Base-by-base conservation (phyloP, 805 yeast genomes). In the Kodamaea kaohsiungensis region DNA sequence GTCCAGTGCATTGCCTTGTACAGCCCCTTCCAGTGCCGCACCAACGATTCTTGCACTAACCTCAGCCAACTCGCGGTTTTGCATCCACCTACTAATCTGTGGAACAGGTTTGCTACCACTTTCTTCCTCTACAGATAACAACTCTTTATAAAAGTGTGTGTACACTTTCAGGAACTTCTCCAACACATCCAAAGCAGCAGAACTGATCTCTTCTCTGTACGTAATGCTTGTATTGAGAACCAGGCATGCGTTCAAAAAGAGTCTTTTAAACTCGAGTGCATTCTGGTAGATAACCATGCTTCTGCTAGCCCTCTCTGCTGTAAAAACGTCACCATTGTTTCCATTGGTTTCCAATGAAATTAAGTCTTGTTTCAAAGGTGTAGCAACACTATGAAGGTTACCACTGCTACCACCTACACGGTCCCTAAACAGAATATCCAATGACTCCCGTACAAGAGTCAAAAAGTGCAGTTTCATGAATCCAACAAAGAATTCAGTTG, bases 381-480 rank as follows among this genome's bases (percentile, higher is more conserved):
- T 15, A 7, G 50, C 47, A 1, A 46, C 53, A 16, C 47, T 39
- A 38, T 52, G 43, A 19, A 17, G 45, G 19, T 22, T 49, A 9
- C 50, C 53, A 35, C 46, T 52, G 2, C 46, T 48, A 12, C 59
- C 60, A 2, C 69, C 73, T 53, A 74, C 65, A 38, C 63, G 61
- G 16, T 75, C 78, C 8, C 78, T 78, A 62, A 88, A 87, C 12
- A 83, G 77, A 37, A 68, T 62, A 33, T 78, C 72, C 17, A 91
- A 70, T 1, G 85, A 80, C 37, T 77, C 79, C 48, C 84, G 84
- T 13, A 91, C 73, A 43, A 83, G 82, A 1, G 91, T 84, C 47
- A 88, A 74, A 61, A 87, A 91, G 3, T 83, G 78, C 8, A 72
- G 69, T 45, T 75, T 76, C 90, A 92, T 85, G 60, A 87, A 88